A percentile compares a stretch with the other conserved stretches of the same genome.
Conservation (phyloP, 768 basidiomycete species). For the Baorangia bicolor region DNA sequence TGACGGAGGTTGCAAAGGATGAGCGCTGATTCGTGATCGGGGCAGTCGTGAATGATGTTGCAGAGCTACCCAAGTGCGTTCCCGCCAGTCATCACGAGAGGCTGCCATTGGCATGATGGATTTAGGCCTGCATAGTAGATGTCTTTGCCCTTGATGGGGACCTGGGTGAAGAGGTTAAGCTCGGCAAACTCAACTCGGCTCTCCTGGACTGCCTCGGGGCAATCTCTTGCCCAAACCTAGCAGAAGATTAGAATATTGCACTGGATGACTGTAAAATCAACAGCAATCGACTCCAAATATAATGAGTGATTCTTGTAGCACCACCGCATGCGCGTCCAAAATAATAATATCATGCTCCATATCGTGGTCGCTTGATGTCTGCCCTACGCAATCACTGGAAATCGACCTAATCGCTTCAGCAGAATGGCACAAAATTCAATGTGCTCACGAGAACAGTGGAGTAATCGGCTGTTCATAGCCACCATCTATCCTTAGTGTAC, state of each 20-base stretch:
- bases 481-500: too few species aligned
- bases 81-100: not conserved
- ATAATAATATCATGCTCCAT: not conserved
- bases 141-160: conserved; percentile 26
- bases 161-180: conserved; percentile 31
- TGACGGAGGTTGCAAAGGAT: conserved; percentile 32
- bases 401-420: not conserved
- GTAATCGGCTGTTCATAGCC: not conserved
- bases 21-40: conserved; percentile 24
- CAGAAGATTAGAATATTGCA: not conserved
- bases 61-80: conserved; percentile 10
- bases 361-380: not conserved
- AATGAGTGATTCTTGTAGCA: not conserved
- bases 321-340: not conserved
- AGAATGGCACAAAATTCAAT: too few species aligned
- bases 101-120: not conserved
- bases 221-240: conserved; percentile 26
- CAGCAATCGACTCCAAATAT: not conserved
- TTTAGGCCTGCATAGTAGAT: conserved; percentile 33
- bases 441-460: conserved; percentile 1
- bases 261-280: not conserved
- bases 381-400: not conserved
- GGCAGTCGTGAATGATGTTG: conserved; percentile 34
- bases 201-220: conserved; percentile 25
- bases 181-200: conserved; percentile 29